Base-by-base conservation (phyloP, 2,329 filamentous ascomycete species). In the Trichoderma sp. region DNA sequence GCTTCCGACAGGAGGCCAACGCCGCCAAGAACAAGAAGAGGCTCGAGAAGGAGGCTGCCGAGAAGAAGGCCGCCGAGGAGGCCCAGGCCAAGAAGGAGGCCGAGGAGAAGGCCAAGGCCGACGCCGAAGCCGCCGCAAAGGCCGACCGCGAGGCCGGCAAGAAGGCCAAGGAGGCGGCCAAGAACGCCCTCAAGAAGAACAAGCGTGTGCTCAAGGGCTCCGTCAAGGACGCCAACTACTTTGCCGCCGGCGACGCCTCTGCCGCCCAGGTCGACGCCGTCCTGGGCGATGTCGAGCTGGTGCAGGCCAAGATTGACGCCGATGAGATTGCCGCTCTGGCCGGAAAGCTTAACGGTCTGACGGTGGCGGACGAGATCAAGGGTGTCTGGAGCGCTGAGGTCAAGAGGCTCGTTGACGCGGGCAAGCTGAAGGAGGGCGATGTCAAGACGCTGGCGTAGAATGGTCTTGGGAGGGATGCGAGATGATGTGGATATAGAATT, bases 151-250 rank as follows among this genome's bases (percentile, higher is more conserved):
- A 94, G 71, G 85, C 90, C 69, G 82, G 82, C 74, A 99, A 98
- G 88, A 99, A 99, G 86, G 90, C 91, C 67, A 99, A 98, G 84
- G 95, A 99, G 80, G 94, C 94, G 2, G 95, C 95, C 66, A 99
- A 99, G 88, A 97, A 93, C 75, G 95, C 95, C 15, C 90, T 95
- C 74, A 99, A 99, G 90, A 99, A 99, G 91, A 99, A 99, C 87
- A 97, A 97, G 87, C 92, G 95, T 83, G 90, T 98, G 55, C 88
- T 99, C 72, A 93, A 96, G 79, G 89, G 88, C 68, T 93, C 91
- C 70, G 91, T 94, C 80, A 99, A 99, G 85, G 95, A 99, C 71
- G 93, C 91, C 74, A 97, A 97, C 85, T 99, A 99, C 88, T 97
- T 99, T 78, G 84, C 83, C 65, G 82, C 82, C 21, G 90, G 88